Evolutionary conservation across 179 eudicot genomes (phyloP), one percentile per base, ranked within the genome.

Genomic region (Monotropa hypopitys): DNA sequence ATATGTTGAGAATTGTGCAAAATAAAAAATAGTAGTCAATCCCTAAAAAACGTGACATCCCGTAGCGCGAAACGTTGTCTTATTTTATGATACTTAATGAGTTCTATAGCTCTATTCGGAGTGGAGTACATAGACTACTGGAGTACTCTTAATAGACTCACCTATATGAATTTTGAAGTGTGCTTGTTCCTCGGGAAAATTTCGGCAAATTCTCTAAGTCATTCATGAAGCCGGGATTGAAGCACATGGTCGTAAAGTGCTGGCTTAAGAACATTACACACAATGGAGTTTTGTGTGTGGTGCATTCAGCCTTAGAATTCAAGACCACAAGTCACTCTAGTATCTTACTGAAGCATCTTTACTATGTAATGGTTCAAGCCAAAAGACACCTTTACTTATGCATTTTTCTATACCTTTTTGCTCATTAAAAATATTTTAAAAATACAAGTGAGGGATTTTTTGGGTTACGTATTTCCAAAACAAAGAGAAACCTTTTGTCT

Each of bases 291-390:
- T 18, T 21, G 23, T 59, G 40, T 42, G 70, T 13, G 42, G 15
- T 59, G 35, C 18, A 21, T 13, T 49, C 53, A 49, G 16, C 5
- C 18, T 75, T 40, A 40, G 42, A 61, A 38, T 51, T 75, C 7
- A 28, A 59, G 11, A 75, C 69, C 38, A 56, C 38, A 32, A 40
- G 53, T 56, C 53, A 40, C 53, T 75, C 51, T 38, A 56, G 53
- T 23, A 7, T 0, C 2, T 4, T 13, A 38, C 35, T 51, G 30
- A 75, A 59, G 6, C 21, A 12, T 4, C 3, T 1, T 7, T 54
- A 75, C 69, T 57, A 75, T 32, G 69, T 30, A 43, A 59, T 7
- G 38, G 69, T 75, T 75, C 56, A 75, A 59, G 69, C 59, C 53
- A 21, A 75, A 18, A 57, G 77, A 40, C 35, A 51, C 69, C 46